Evolutionary conservation across 352 stramenopile genomes (phyloP).

Genomic region (Globisporangium barbulae): DNA sequence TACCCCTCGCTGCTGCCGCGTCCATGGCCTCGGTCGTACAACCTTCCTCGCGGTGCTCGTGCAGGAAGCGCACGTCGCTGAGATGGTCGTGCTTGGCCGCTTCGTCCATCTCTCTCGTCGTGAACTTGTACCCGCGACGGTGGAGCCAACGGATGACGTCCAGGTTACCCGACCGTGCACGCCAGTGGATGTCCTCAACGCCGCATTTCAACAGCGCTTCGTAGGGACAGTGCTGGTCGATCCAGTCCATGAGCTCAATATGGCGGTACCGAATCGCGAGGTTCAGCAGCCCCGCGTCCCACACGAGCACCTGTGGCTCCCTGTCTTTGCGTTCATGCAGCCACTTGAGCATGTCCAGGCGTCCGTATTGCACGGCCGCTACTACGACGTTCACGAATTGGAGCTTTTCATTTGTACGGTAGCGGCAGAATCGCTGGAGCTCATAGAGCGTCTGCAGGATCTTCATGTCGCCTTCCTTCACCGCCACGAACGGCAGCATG

Average conservation of each 20-base stretch:
- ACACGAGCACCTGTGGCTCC: not conserved
- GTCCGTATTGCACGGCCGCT: not conserved
- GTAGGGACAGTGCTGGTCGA: not conserved
- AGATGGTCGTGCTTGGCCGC: constrained; percentile 8
- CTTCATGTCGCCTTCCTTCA: not conserved
- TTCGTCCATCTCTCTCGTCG: constrained; percentile 8
- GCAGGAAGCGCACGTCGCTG: constrained; percentile 3
- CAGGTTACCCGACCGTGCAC: not conserved
- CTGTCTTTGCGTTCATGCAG: not conserved
- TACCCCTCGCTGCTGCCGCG: not conserved
- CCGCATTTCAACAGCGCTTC: not conserved
- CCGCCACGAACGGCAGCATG: not conserved
- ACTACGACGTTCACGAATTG: not conserved
- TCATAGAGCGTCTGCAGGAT: constrained; percentile 1
- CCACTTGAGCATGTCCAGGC: constrained; percentile 9
- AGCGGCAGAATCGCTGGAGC: not conserved
- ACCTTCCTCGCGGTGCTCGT: constrained; percentile 5
- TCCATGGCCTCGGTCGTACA: constrained; percentile 8
- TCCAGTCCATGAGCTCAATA: constrained; percentile 9
- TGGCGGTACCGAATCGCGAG: constrained; percentile 4
- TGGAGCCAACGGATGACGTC: constrained; percentile 1
- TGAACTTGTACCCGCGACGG: constrained; percentile 2
- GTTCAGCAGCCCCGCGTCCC: not conserved
- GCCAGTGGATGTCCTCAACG: constrained; percentile 7
- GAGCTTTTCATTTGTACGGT: not conserved